These are phyloP conservation scores for Isatis lusitanica DNA, from an alignment of 441 rosid species.

Conservation along the genomic window DNA sequence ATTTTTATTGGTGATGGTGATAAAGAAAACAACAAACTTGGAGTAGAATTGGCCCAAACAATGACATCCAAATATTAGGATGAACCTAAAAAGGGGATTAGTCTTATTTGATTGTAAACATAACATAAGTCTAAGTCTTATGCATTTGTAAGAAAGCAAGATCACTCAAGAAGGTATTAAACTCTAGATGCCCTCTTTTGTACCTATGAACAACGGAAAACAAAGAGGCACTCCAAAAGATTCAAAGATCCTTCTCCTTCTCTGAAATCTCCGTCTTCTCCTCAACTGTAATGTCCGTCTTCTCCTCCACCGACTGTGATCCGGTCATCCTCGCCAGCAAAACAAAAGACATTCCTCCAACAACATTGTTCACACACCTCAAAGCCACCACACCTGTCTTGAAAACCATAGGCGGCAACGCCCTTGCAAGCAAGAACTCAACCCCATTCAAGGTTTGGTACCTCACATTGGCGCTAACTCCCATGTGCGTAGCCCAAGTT, in stretches of 20 bases:
- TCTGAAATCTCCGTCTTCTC: slow-evolving; percentile 48
- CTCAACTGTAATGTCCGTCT: slow-evolving; percentile 23
- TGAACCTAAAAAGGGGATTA: slow-evolving; percentile 20
- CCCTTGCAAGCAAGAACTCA: slow-evolving; percentile 65
- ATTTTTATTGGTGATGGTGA: not conserved
- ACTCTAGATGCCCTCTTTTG: slow-evolving; percentile 17
- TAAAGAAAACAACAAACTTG: slow-evolving; percentile 12
- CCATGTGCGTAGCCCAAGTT: slow-evolving; percentile 98
- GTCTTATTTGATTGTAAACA: slow-evolving; percentile 28
- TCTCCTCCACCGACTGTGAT: slow-evolving; percentile 62
- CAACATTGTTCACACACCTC: slow-evolving; percentile 69
- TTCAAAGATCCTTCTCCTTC: slow-evolving; percentile 30
- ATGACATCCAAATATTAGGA: slow-evolving; percentile 25
- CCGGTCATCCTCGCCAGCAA: slow-evolving; percentile 85
- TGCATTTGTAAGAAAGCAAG: not conserved
- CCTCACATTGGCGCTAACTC: slow-evolving; percentile 85
- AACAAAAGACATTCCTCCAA: slow-evolving; percentile 89
- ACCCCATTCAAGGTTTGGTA: slow-evolving; percentile 84
- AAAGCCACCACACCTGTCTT: slow-evolving; percentile 67
- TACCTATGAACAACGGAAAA: slow-evolving; percentile 25
- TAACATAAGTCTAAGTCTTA: slow-evolving; percentile 9
- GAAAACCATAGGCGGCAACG: slow-evolving; percentile 57
- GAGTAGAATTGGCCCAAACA: not conserved
- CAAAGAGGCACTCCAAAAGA: slow-evolving; percentile 13
- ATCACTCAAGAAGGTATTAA: not conserved